Percentiles rank a stretch among this genome's conserved stretches.
Conservation (phyloP, 306 rosid genomes). For the Carpinus fangiana region DNA sequence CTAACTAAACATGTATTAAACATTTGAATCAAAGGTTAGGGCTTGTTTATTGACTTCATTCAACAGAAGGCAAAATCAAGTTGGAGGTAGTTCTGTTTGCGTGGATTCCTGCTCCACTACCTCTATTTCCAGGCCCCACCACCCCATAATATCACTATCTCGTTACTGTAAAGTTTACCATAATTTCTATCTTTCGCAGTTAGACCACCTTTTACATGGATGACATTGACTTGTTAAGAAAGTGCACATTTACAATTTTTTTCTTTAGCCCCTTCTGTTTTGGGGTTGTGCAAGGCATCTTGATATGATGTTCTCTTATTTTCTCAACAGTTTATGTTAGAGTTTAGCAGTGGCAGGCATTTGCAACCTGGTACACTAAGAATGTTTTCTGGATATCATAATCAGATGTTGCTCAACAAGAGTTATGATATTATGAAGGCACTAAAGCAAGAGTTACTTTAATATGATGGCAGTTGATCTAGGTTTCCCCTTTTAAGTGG, state of each 20-base stretch:
- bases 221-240: not conserved
- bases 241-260: not conserved
- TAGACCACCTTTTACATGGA: not conserved
- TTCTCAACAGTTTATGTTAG: not conserved
- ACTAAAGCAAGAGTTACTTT: not conserved
- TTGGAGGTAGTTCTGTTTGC: not conserved
- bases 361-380: not conserved
- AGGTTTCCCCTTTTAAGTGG: not conserved
- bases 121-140: not conserved
- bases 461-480: not conserved
- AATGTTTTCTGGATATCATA: not conserved
- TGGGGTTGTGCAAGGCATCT: not conserved
- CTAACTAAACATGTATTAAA: not conserved
- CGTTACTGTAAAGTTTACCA: not conserved
- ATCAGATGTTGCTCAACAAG: not conserved
- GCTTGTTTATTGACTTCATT: not conserved
- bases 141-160: not conserved
- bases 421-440: not conserved
- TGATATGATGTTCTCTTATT: not conserved
- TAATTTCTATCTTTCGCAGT: not conserved
- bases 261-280: not conserved
- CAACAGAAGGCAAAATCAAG: not conserved
- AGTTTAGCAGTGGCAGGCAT: not conserved
- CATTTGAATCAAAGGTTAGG: not conserved
- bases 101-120: not conserved